Base-by-base conservation (phyloP, 2,329 filamentous ascomycete genomes). In the Penicillium sp. region DNA sequence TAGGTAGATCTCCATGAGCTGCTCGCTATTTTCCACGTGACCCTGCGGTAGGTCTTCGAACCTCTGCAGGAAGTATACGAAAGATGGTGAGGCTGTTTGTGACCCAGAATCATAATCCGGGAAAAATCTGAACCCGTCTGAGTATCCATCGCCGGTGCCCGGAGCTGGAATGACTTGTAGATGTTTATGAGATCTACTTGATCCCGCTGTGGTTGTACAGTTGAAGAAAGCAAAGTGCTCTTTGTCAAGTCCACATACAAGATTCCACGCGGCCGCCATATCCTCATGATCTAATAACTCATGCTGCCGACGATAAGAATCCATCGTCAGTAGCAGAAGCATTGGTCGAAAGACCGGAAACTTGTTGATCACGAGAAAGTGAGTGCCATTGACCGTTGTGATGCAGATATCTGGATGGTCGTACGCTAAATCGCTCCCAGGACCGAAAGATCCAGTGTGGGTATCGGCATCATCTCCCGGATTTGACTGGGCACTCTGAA, bases 171-270 rank as follows among this genome's bases (percentile, higher is more conserved):
- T 37, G 17, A 59, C 46, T 41, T 81, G 79, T 52, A 81, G 52
- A 63, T 80, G 78, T 61, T 81, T 81, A 55, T 81, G 79, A 42
- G 74, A 59, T 8, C 78, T 60, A 46, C 76, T 79, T 46, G 76
- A 78, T 1, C 78, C 78, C 6, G 73, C 75, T 3, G 66, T 66
- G 32, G 70, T 67, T 0, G 72, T 71, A 60, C 79, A 78, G 56
- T 81, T 81, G 64, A 73, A 81, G 15, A 81, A 74, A 12, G 71
- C 62, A 49, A 76, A 70, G 52, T 75, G 68, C 5, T 69, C 61
- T 7, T 55, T 63, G 3, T 55, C 49, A 12, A 74, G 53, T 0
- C 53, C 43, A 3, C 55, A 54, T 15, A 79, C 47, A 1, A 73
- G 62, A 15, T 39, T 45, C 67, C 67, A 65, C 7, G 70, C 69